A percentile compares a stretch with the other conserved stretches of the same genome.
Conservation (phyloP, 257 asterid genomes). For the Misopates orontium region DNA sequence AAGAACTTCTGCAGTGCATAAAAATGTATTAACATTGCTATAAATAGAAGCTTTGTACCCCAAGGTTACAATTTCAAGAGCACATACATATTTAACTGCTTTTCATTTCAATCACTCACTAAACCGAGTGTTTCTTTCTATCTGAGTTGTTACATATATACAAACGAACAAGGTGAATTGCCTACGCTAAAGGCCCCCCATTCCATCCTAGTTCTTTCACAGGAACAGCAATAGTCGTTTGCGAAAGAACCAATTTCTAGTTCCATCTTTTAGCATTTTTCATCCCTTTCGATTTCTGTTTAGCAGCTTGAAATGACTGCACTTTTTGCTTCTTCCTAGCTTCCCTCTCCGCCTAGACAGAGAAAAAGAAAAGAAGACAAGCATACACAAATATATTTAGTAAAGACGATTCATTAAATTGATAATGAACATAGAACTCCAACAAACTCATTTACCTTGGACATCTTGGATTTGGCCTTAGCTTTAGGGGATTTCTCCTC, state of each 20-base stretch:
- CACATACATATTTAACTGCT: no score
- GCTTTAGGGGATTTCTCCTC: constrained; percentile 91
- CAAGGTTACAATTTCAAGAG: no score
- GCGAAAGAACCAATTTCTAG: constrained; percentile 23
- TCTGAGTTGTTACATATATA: constrained; percentile 27
- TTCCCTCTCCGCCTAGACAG: constrained; percentile 81
- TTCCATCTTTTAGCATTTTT: constrained; percentile 94
- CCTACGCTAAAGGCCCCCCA: background rate
- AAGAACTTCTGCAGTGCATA: no score
- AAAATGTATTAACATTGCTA: no score
- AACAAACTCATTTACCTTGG: constrained; percentile 61
- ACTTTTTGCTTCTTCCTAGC: constrained; percentile 91
- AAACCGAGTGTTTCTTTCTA: constrained; percentile 5
- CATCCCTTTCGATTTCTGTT: constrained; percentile 71
- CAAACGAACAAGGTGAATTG: constrained; percentile 16
- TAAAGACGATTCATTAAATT: background rate
- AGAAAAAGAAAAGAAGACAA: background rate
- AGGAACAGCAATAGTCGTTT: background rate
- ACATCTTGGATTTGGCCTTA: constrained; percentile 97
- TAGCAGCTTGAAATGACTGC: constrained; percentile 95
- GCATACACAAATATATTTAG: background rate
- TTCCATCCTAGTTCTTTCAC: background rate
- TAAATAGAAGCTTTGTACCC: no score
- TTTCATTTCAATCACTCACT: background rate
- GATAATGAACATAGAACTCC: background rate